Percentiles rank a stretch among this genome's conserved stretches.
These are phyloP conservation scores for Colletotrichum graminicola DNA, from an alignment of 2,329 filamentous ascomycete genomes.

Conservation along the genomic window DNA sequence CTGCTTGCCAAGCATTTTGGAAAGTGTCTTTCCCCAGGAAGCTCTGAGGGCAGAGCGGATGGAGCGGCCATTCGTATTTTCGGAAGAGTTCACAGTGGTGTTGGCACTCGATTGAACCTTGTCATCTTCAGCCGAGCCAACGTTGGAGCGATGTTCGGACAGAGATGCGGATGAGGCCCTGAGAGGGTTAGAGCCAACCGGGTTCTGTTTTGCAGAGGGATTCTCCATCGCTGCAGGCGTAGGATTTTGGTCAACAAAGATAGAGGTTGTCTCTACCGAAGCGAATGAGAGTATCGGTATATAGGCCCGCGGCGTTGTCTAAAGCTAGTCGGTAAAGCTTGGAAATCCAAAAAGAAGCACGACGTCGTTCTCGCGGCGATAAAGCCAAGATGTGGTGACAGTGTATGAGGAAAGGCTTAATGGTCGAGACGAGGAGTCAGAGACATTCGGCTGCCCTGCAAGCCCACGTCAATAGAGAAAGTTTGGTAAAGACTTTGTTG, in stretches of 20 bases:
- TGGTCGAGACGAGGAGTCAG: not conserved
- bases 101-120: slow-evolving; percentile 1
- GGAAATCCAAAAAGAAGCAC: not conserved
- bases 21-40: not conserved
- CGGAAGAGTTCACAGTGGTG: not conserved
- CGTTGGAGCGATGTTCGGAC: not conserved
- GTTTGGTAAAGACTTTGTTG: not conserved
- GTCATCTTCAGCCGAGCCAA: not conserved
- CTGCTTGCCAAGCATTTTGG: not conserved
- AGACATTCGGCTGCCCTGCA: not conserved
- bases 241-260: not conserved
- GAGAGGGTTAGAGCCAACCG: not conserved
- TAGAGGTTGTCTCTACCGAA: not conserved
- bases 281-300: not conserved
- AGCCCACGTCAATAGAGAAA: not conserved
- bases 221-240: slow-evolving; percentile 1
- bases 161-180: not conserved
- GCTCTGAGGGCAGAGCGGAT: not conserved
- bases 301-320: not conserved
- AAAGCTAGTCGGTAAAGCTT: slow-evolving; percentile 3
- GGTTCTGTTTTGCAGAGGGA: not conserved
- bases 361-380: not conserved
- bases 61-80: not conserved
- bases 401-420: not conserved
- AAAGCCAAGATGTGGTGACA: not conserved